Percentiles rank a stretch among this genome's conserved stretches.
phyloP scores from a whole-genome alignment of 2,329 filamentous ascomycete species.

The Gremmenia infestans region DNA sequence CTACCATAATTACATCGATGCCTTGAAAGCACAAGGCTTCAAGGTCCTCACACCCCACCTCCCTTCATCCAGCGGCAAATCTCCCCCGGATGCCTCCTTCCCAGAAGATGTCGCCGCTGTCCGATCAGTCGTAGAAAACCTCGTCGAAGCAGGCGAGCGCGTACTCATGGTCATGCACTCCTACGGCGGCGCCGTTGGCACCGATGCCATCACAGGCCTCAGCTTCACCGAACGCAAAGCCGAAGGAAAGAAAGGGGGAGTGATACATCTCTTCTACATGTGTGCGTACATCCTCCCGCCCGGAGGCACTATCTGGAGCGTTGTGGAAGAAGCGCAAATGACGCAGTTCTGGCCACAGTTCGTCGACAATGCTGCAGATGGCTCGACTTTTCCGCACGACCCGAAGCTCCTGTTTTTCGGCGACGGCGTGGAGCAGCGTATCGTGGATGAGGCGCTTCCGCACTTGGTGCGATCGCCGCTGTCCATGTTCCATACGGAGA shows the following conservation, averaged over 20 bases:
- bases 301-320: neutral
- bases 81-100: neutral
- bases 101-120: neutral
- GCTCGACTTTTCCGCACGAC: neutral
- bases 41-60: neutral
- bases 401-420: neutral
- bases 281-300: slow-evolving; percentile 3
- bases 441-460: neutral
- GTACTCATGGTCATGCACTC: slow-evolving; percentile 36
- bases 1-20: neutral
- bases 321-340: neutral
- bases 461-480: neutral
- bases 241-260: slow-evolving; percentile 33
- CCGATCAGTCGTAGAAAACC: neutral
- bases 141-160: slow-evolving; percentile 16
- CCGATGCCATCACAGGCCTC: slow-evolving; percentile 31
- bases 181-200: slow-evolving; percentile 33
- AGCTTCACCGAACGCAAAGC: slow-evolving; percentile 31
- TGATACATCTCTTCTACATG: slow-evolving; percentile 6
- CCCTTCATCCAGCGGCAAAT: neutral
- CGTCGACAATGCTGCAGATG: neutral
- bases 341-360: neutral
- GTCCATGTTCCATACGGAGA: neutral
- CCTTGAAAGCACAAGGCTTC: neutral
- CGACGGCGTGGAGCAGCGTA: neutral